These are phyloP conservation scores for Auriculariales sp. DNA, from an alignment of 768 basidiomycete genomes.

Conservation along the genomic window DNA sequence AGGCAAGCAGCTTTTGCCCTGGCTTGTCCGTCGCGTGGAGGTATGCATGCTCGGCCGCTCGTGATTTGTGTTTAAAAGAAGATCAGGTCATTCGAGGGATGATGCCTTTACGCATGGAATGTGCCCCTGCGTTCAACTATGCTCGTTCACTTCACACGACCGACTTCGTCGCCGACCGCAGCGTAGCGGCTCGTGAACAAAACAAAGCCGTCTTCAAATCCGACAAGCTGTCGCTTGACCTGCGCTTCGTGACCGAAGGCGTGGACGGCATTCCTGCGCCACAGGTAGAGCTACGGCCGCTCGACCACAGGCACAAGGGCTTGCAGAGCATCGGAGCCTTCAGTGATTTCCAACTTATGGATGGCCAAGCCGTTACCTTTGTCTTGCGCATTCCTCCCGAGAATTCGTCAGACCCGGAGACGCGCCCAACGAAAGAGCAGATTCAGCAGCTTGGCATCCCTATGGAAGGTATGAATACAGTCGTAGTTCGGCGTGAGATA, in stretches of 20 bases:
- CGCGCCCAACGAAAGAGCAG: conserved; percentile 21
- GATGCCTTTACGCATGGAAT: conserved; percentile 72
- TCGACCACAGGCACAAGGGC: conserved; percentile 56
- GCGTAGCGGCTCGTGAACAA: conserved; percentile 23
- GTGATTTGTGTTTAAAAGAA: conserved; percentile 14
- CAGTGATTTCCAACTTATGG: conserved; percentile 45
- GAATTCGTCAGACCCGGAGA: conserved; percentile 12
- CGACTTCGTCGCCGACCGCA: conserved; percentile 33
- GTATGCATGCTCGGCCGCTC: conserved; percentile 14
- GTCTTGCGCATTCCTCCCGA: conserved; percentile 59
- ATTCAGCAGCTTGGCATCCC: conserved; percentile 32
- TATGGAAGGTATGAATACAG: conserved; percentile 23
- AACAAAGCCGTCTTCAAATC: conserved; percentile 53
- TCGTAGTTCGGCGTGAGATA: conserved; percentile 5
- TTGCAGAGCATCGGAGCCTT: conserved; percentile 58
- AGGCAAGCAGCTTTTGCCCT: conserved; percentile 56
- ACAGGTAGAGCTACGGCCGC: conserved; percentile 35
- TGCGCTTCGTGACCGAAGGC: conserved; percentile 57
- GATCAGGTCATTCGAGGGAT: conserved; percentile 65
- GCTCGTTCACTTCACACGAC: conserved; percentile 64
- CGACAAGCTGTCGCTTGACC: conserved; percentile 45
- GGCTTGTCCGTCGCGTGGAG: conserved; percentile 77
- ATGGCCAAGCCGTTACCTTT: conserved; percentile 88
- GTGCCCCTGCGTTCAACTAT: conserved; percentile 94
- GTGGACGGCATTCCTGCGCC: conserved; percentile 38